Base-by-base conservation (phyloP, 352 stramenopile species). In the Globisporangium okanoganense region DNA sequence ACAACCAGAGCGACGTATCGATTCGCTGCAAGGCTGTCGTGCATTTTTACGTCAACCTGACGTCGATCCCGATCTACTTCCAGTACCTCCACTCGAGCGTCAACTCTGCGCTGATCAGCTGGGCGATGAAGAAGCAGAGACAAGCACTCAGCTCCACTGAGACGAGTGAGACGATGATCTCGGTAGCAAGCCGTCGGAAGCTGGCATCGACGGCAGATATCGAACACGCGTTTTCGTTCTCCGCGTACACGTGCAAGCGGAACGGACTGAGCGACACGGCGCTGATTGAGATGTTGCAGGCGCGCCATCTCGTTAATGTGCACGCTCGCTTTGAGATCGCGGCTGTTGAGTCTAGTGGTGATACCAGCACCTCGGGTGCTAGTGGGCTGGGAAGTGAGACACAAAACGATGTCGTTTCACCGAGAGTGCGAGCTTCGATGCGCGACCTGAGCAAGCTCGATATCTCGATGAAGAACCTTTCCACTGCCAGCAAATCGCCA, bases 221-320 rank as follows among this genome's bases (percentile, higher is more conserved):
- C 20, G 85, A 95, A 60, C 85, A 92, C 56, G 81, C 79, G 0
- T 95, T 87, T 71, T 90, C 85, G 12, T 93, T 91, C 60, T 73
- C 70, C 0, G 85, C 85, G 5, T 93, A 95, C 45, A 80, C 92
- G 38, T 95, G 85, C 71, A 95, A 95, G 47, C 82, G 83, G 55
- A 87, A 72, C 53, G 85, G 85, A 3, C 65, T 95, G 57, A 91
- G 77, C 31, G 85, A 95, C 69, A 95, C 85, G 47, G 82, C 85
- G 53, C 70, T 95, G 24, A 72, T 95, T 8, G 79, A 93, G 36
- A 95, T 95, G 85, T 73, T 95, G 10, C 83, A 95, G 66, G 85
- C 85, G 16, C 82, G 83, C 13, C 85, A 93, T 52, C 60, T 95
- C 13, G 63, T 95, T 6, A 91, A 93, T 33, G 58, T 90, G 6